Evolutionary conservation across 2,329 filamentous ascomycete species (phyloP).

Genomic region (Shiraia bambusicola): DNA sequence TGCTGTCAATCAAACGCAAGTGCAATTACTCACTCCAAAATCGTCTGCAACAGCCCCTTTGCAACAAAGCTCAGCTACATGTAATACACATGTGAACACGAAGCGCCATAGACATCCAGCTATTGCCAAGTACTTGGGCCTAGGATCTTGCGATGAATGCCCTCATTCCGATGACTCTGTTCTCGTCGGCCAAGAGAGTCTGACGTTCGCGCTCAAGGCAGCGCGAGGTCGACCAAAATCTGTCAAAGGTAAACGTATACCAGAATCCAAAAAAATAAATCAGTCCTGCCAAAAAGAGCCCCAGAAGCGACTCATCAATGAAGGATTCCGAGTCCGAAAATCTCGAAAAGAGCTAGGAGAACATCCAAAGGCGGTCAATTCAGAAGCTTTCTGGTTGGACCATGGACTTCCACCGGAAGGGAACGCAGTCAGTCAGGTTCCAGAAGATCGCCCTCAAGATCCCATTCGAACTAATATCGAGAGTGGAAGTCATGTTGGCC

Average conservation of each 20-base stretch:
- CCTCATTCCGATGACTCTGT: conserved; percentile 20
- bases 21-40: conserved; percentile 13
- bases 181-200: conserved; percentile 5
- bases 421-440: too few relatives aligned
- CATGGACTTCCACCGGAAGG: too few relatives aligned
- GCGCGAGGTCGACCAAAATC: conserved; percentile 16
- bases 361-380: too few relatives aligned
- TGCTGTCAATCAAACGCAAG: conserved; percentile 24
- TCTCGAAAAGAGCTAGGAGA: too few relatives aligned
- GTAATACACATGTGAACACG: not conserved
- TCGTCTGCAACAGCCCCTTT: conserved; percentile 5
- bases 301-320: conserved; percentile 4
- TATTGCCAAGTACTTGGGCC: conserved; percentile 33
- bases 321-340: too few relatives aligned
- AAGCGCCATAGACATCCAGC: conserved; percentile 23
- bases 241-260: not conserved
- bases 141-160: conserved; percentile 20
- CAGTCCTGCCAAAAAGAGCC: not conserved
- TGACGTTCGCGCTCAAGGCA: conserved; percentile 1
- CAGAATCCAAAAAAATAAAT: not conserved
- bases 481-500: too few relatives aligned
- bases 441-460: too few relatives aligned
- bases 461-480: too few relatives aligned
- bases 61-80: conserved; percentile 7
- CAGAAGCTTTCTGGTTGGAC: too few relatives aligned